phyloP scores from a whole-genome alignment of 768 basidiomycete species.

The Ramaria sp. region DNA sequence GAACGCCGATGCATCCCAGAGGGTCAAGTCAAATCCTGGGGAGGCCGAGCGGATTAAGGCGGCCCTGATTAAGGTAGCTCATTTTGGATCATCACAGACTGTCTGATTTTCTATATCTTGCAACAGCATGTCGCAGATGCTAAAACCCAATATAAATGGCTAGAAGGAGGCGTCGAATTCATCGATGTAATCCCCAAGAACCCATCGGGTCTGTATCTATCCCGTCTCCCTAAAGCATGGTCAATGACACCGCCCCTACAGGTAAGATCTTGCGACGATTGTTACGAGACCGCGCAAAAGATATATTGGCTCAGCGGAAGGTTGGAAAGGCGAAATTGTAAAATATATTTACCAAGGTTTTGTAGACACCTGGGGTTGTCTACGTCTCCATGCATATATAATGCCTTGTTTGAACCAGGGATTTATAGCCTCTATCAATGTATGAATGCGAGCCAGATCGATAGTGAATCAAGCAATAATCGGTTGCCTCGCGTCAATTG shows the following conservation, averaged over 20 bases:
- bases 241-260: neutral
- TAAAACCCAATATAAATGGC: conserved; percentile 47
- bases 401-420: too few species aligned
- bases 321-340: conserved; percentile 20
- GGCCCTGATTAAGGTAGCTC: conserved; percentile 47
- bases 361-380: too few species aligned
- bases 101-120: neutral
- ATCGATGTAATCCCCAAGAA: conserved; percentile 47
- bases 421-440: too few species aligned
- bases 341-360: neutral
- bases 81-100: neutral
- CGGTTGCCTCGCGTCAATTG: too few species aligned
- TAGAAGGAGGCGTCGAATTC: conserved; percentile 51
- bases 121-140: conserved; percentile 36
- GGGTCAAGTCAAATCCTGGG: conserved; percentile 21
- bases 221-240: too few species aligned
- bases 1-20: conserved; percentile 26
- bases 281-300: conserved; percentile 39
- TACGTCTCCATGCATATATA: too few species aligned
- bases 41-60: conserved; percentile 31
- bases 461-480: too few species aligned
- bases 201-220: conserved; percentile 35
- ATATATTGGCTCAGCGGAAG: conserved; percentile 11
- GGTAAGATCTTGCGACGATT: conserved; percentile 39
- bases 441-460: too few species aligned